Evolutionary conservation across 164 flowering plant species (phyloP), one percentile per base, ranked within the genome.

Genomic region (Pachysandra terminalis): DNA sequence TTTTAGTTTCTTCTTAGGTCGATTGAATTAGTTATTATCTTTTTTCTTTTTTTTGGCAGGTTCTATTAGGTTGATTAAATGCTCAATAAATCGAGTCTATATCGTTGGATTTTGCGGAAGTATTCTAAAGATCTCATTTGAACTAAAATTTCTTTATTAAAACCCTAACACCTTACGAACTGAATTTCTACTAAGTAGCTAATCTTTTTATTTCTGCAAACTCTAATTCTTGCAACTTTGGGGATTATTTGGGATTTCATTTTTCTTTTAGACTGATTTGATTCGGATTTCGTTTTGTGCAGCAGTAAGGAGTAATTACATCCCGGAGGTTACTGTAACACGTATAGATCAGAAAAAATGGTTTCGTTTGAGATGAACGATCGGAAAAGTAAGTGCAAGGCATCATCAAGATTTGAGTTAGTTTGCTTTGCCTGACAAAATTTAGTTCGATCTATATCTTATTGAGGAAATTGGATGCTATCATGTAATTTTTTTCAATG

Each of bases 311-410:
- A 21, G 19, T 21, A 7, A 14, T 25, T 26, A 16, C 0, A 59
- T 59, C 25, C 24, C 27, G 62, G 32, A 45, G 10, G 51, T 45
- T 45, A 10, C 10, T 3, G 32, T 25, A 28, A 22, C 32, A 21
- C 5, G 41, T 3, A 21, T 41, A 52, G 54, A 14, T 13, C 54
- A 19, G n/a, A 3, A 49, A n/a, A 64, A 56, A 66, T 66, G 69
- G 69, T 56, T 55, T 66, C 69, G 13, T 56, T 66, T 37, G 69
- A 66, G 61, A 66, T 66, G 69, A 56, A 66, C 35, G 69, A 66
- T 45, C 40, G 61, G 25, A 66, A 66, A 66, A 66, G 69, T 66
- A 56, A 66, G 69, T 56, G 21, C 22, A 56, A 22, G 17, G 10
- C 19, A 22, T 26, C 23, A 41, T 13, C 23, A n/a, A n/a, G n/a